These are phyloP conservation scores for Didymella arachidicola DNA, from an alignment of 2,329 filamentous ascomycete species.

Conservation along the genomic window DNA sequence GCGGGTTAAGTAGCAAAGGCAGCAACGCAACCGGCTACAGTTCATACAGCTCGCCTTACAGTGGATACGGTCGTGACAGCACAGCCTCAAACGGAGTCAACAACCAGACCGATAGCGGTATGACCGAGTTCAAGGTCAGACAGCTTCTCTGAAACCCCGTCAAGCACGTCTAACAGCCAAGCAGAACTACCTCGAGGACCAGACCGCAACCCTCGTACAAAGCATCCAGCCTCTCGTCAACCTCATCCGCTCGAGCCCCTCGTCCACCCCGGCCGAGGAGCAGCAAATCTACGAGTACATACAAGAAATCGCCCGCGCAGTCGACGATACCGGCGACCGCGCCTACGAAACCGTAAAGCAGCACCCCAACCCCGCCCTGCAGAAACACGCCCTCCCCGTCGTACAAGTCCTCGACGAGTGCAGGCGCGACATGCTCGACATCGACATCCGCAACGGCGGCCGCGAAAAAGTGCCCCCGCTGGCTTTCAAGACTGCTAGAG, in stretches of 20 bases:
- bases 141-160: constrained; percentile 19
- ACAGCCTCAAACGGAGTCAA: constrained; percentile 35
- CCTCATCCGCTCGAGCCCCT: constrained; percentile 63
- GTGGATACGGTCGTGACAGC: constrained; percentile 47
- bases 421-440: constrained; percentile 69
- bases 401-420: constrained; percentile 67
- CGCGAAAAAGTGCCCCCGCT: constrained; percentile 76
- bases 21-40: constrained; percentile 49
- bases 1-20: constrained; percentile 44
- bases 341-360: constrained; percentile 62
- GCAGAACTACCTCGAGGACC: constrained; percentile 80
- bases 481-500: constrained; percentile 84
- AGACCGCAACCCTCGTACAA: constrained; percentile 79
- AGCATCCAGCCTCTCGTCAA: constrained; percentile 82
- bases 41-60: constrained; percentile 48
- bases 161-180: constrained; percentile 21
- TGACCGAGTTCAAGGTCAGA: constrained; percentile 68
- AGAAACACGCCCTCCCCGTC: constrained; percentile 60
- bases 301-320: constrained; percentile 72
- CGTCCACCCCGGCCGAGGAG: constrained; percentile 41
- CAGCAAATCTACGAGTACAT: constrained; percentile 72
- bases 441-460: constrained; percentile 66
- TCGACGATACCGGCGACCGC: constrained; percentile 72
- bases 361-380: constrained; percentile 60
- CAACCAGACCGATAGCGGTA: constrained; percentile 40